Evolutionary conservation across 768 basidiomycete genomes (phyloP).

Genomic region (Dioszegia crocea): DNA sequence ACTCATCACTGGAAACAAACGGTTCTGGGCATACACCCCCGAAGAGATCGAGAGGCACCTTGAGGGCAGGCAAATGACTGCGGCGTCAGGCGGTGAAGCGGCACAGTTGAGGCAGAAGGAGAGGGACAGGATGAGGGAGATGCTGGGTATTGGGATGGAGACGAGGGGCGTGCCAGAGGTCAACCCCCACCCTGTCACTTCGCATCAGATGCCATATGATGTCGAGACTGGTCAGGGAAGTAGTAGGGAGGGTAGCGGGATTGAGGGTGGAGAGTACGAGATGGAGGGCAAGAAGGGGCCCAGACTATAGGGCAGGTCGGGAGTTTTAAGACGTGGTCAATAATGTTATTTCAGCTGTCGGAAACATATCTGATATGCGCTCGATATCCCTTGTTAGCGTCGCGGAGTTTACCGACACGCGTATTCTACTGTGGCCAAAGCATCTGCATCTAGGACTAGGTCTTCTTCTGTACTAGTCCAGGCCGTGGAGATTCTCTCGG

Average conservation of each 20-base stretch:
- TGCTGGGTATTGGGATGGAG: conserved; percentile 17
- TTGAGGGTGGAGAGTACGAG: conserved; percentile 1
- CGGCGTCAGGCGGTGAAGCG: conserved; percentile 25
- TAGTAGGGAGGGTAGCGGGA: conserved; percentile 1
- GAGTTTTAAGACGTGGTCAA: too few relatives aligned
- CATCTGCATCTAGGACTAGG: too few relatives aligned
- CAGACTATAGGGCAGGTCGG: too few relatives aligned
- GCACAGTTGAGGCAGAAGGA: conserved; percentile 34
- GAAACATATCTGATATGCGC: too few relatives aligned
- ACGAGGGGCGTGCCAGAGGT: conserved; percentile 9
- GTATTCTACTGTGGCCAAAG: too few relatives aligned
- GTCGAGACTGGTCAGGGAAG: neutral
- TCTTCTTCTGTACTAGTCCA: too few relatives aligned
- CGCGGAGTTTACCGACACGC: too few relatives aligned
- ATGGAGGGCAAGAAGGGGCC: conserved; percentile 4
- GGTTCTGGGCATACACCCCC: conserved; percentile 38
- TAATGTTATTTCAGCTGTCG: too few relatives aligned
- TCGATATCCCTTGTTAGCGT: too few relatives aligned
- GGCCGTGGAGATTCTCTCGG: too few relatives aligned
- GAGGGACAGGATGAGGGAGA: conserved; percentile 33
- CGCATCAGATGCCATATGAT: conserved; percentile 1
- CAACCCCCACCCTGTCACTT: neutral
- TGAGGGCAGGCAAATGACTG: conserved; percentile 32
- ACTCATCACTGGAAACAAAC: conserved; percentile 28
- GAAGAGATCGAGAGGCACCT: conserved; percentile 37